These are phyloP conservation scores for Rhynchosporium agropyri DNA, from an alignment of 2,329 filamentous ascomycete species.

Conservation along the genomic window DNA sequence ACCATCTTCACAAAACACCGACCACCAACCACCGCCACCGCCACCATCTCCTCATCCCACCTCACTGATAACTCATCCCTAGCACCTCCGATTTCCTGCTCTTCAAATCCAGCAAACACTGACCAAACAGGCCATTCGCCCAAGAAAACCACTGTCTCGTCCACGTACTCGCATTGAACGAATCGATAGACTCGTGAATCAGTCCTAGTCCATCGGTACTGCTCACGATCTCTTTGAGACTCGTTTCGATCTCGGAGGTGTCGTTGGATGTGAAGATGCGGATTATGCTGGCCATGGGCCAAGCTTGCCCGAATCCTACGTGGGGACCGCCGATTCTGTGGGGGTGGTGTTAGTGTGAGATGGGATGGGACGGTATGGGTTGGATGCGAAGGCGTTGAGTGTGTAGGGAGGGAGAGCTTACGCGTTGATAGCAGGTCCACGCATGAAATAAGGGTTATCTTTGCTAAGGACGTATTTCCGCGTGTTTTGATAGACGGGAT, in stretches of 20 bases:
- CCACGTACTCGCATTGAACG: slow-evolving; percentile 47
- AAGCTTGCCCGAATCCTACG: slow-evolving; percentile 60
- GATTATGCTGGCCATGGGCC: slow-evolving; percentile 60
- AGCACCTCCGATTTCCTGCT: slow-evolving; percentile 70
- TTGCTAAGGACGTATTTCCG: slow-evolving; percentile 74
- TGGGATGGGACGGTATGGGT: slow-evolving; percentile 50
- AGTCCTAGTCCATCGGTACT: slow-evolving; percentile 45
- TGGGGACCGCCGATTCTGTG: slow-evolving; percentile 67
- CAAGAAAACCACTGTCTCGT: slow-evolving; percentile 70
- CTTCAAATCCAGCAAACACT: slow-evolving; percentile 76
- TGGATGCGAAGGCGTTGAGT: slow-evolving; percentile 50
- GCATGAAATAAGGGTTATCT: slow-evolving; percentile 77
- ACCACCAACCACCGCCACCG: no score
- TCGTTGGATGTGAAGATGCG: slow-evolving; percentile 52
- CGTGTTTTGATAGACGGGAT: slow-evolving; percentile 76
- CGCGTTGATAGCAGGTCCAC: slow-evolving; percentile 53
- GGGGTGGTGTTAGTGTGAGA: slow-evolving; percentile 27
- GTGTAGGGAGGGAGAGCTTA: slow-evolving; percentile 45
- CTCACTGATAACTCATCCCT: slow-evolving; percentile 51
- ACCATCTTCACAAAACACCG: no score
- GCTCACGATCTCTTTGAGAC: slow-evolving; percentile 37
- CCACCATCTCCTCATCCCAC: no score
- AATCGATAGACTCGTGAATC: slow-evolving; percentile 53
- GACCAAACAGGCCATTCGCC: slow-evolving; percentile 87
- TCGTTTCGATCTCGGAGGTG: slow-evolving; percentile 41